Evolutionary conservation across 768 basidiomycete species (phyloP), one percentile per base, ranked within the genome.

Genomic region (Phaffia australis): DNA sequence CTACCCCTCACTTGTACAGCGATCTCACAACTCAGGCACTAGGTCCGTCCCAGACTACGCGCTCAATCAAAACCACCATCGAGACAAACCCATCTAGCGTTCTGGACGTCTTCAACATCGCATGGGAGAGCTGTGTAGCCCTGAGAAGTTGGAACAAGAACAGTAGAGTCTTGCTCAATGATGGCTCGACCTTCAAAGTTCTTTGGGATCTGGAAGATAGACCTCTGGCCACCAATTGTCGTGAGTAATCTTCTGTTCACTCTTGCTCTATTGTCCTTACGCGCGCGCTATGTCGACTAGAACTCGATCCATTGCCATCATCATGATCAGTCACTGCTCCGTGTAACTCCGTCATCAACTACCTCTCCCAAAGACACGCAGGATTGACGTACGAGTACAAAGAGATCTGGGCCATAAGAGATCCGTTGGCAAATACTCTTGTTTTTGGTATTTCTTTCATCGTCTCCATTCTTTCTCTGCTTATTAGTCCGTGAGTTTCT

Each of bases 141-240:
- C 46, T 21, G 1, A 15, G 15, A 19, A 11, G 30, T 23, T 60
- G 59, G 59, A 46, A 60, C 25, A 23, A 49, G 16, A 23, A 48
- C 27, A 49, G 59, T 21, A 14, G 47, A 2, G 23, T 21, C 4
- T 49, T 60, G 23, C 59, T 49, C 19, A 5, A 6, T 15, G 46
- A 27, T 15, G 42, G n/a, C n/a, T n/a, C 47, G 4, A 16, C 42
- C 1, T 16, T 60, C n/a, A 5, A 49, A 15, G 47, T 49, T 23
- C 35, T 60, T 2, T 60, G 59, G 59, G 47, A 48, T 23, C 59
- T 46, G 25, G 59, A 60, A 46, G 59, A 60, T 49, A 8, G 30
- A 29, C 5, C n/a, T 27, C 23, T 16, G 18, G 21, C n/a, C 1
- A 15, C 4, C 32, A 19, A 8, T 46, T 15, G 19, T 15, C 48